Base-by-base conservation (phyloP, 768 basidiomycete species). In the Brasilioporus rufonigricans region DNA sequence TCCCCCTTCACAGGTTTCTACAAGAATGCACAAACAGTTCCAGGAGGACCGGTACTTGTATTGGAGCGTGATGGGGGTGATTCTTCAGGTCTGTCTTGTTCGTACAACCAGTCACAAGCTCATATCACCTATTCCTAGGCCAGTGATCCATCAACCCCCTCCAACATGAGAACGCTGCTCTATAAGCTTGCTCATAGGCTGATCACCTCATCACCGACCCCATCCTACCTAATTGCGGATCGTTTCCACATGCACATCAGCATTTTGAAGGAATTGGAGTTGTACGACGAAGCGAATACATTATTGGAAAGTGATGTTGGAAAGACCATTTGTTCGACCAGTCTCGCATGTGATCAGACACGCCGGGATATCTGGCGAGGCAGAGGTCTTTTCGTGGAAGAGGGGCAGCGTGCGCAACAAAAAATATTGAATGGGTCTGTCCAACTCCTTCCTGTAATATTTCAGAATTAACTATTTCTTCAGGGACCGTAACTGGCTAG, bases 401-500 rank as follows among this genome's bases (percentile, higher is more conserved):
- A 91, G 62, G 83, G 83, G 5, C 75, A 77, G 55, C 76, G 69
- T 31, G 87, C 90, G 1, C 76, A 82, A 67, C 69, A 77, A 56
- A 77, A 78, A 48, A 87, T 90, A 46, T 55, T 69, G 39, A 81
- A 87, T 51, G 80, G 80, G 87, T 88, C 45, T 58, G 82, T 68
- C 29, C 5, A 29, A 41, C 32, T 36, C 8, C 48, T n/a, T 49
- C 9, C n/a, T 43, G 45, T 55, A 32, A 39, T 35, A 18, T 33
- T 62, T 35, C 14, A 52, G 18, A 41, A 13, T 44, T 54, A 41
- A 85, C 29, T 1, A 21, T 58, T 41, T 29, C 11, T 63, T n/a
- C 50, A 82, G 91, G 35, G 88, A 93, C 63, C 86, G 89, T 35
- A 93, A 93, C 62, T 93, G 92, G 91, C 75, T 90, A 6, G 90